Evolutionary conservation across 495 filamentous ascomycete species (phyloP), one percentile per base, ranked within the genome.

Genomic region (Amniculicola lignicola): DNA sequence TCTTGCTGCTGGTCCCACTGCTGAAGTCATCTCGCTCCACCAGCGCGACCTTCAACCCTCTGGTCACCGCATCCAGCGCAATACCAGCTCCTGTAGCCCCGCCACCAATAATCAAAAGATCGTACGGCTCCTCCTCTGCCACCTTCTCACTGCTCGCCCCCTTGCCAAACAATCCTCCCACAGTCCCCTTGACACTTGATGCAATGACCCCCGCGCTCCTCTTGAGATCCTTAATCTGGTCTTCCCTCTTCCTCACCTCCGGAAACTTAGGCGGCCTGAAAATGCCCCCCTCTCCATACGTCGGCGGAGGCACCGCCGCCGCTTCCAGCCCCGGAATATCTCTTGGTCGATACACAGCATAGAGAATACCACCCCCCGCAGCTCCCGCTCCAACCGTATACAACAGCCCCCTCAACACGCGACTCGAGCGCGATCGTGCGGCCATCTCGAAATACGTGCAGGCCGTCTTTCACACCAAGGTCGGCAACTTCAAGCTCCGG

Each of bases 21-120:
- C 84, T 87, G 72, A 98, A 98, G 70, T 98, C 93, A 66, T 97
- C 93, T 45, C 90, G 77, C 70, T 98, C 93, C n/a, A 98, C 84
- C 37, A 95, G 70, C 29, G 93, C 93, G 35, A 98, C 93, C 73
- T 87, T 93, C 63, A 98, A 73, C 4, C 93, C 93, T 70, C 93
- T 78, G 1, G 91, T 95, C 25, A 85, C 92, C 12, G 93, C 93
- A 77, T 98, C 93, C 16, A 98, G 77, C 9, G 93, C 93, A 64
- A 97, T 89, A 35, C 93, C 93, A 27, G 88, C 80, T 5, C 93
- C 93, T 3, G 93, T 98, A 24, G 93, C 93, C 50, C 93, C 93
- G 51, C 82, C 91, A 43, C 93, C 93, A 68, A 97, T 94, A 28
- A 98, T 77, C 40, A 97, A 70, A 48, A 98, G 73, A 70, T 97